These are phyloP conservation scores for Aegilops sharonensis DNA, from an alignment of 176 grass and related monocot species.

Conservation along the genomic window DNA sequence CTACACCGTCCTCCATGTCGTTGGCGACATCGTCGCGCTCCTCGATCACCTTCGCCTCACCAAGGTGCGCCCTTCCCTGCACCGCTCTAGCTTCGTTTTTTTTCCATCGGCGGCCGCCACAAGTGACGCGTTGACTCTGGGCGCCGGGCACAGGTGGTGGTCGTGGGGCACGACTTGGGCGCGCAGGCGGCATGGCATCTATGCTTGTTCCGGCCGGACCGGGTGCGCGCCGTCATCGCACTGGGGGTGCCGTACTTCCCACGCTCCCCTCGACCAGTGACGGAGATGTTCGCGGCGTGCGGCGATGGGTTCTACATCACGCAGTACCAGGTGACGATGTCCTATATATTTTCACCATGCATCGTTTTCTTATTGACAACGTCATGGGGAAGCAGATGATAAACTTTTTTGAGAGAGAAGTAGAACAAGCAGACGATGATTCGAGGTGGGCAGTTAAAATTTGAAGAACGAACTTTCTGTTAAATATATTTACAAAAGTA, in stretches of 20 bases:
- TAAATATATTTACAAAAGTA: neutral
- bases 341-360: neutral
- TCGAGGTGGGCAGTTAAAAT: too few relatives aligned
- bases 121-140: neutral
- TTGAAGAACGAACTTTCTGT: fast-evolving
- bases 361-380: neutral
- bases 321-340: conserved; percentile 49
- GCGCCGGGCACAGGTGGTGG: conserved; percentile 35
- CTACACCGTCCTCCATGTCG: conserved; percentile 49
- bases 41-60: conserved; percentile 43
- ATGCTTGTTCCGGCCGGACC: conserved; percentile 57
- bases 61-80: conserved; percentile 17
- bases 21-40: conserved; percentile 49
- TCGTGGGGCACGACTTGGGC: conserved; percentile 61
- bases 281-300: neutral
- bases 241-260: conserved; percentile 42
- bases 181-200: conserved; percentile 47
- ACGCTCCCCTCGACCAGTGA: neutral
- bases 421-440: too few relatives aligned
- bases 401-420: too few relatives aligned
- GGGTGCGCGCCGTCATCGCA: conserved; percentile 34
- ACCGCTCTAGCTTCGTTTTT: neutral
- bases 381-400: neutral
- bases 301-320: conserved; percentile 53
- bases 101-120: neutral